A percentile compares a stretch with the other conserved stretches of the same genome.
Evolutionary conservation across 2,329 filamentous ascomycete species (phyloP).

Genomic region (Chalaropsis thielavioides): DNA sequence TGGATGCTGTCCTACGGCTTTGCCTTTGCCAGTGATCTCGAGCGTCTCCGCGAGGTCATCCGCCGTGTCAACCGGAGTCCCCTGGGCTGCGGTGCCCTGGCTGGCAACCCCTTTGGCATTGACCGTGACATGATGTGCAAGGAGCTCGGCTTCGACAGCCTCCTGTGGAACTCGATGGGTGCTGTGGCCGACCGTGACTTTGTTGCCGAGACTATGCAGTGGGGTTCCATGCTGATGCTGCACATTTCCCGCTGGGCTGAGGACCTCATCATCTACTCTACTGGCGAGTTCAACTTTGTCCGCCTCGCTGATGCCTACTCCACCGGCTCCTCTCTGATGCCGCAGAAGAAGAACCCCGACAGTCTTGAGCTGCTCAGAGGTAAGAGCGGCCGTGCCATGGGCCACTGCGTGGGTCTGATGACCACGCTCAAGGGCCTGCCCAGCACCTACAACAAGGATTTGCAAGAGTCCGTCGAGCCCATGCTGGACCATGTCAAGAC

Average conservation of each 20-base stretch:
- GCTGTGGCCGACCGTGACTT: slow-evolving; percentile 70
- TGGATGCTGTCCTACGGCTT: slow-evolving; percentile 65
- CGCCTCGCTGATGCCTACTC: slow-evolving; percentile 65
- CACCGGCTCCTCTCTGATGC: slow-evolving; percentile 64
- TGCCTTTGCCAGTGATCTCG: slow-evolving; percentile 57
- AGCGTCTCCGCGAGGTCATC: slow-evolving; percentile 59
- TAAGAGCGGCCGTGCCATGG: slow-evolving; percentile 63
- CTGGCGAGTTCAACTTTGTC: slow-evolving; percentile 62
- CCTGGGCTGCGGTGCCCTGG: slow-evolving; percentile 61
- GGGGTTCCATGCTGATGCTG: slow-evolving; percentile 62
- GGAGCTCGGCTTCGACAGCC: slow-evolving; percentile 64
- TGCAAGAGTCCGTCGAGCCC: slow-evolving; percentile 80
- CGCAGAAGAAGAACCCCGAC: slow-evolving; percentile 74
- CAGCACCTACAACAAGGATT: slow-evolving; percentile 77
- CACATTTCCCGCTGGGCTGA: slow-evolving; percentile 72
- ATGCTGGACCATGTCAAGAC: slow-evolving; percentile 76
- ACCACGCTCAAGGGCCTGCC: slow-evolving; percentile 55
- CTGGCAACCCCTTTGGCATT: slow-evolving; percentile 70
- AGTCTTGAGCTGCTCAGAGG: slow-evolving; percentile 57
- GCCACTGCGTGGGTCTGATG: slow-evolving; percentile 67
- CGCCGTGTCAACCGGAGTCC: slow-evolving; percentile 59
- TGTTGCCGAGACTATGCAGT: slow-evolving; percentile 66
- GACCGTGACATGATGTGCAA: slow-evolving; percentile 64
- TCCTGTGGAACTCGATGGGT: slow-evolving; percentile 65
- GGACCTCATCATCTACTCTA: slow-evolving; percentile 73